These are phyloP conservation scores for Stipa capillata DNA, from an alignment of 176 grass and related monocot genomes.

Conservation along the genomic window DNA sequence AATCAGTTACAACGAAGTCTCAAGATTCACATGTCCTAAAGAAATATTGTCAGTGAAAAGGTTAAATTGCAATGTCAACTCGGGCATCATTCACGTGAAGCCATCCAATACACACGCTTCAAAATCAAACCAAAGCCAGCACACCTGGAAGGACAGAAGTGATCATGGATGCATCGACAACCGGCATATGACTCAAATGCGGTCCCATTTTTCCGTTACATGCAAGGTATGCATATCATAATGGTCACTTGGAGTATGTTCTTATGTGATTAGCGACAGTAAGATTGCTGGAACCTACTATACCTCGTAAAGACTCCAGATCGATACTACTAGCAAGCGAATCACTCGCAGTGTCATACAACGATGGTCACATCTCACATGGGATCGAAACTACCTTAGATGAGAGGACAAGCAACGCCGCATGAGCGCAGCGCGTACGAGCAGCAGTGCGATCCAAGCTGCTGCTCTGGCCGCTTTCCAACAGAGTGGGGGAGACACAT, in stretches of 20 bases:
- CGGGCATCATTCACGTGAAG: not conserved
- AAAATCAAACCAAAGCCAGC: not conserved
- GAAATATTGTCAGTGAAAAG: not conserved
- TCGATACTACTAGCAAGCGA: not conserved
- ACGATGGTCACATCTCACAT: no score
- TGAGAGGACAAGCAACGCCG: constrained; percentile 1
- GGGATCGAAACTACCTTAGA: not conserved
- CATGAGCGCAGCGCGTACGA: not conserved
- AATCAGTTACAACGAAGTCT: not conserved
- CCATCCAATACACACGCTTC: not conserved
- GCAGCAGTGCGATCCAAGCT: not conserved
- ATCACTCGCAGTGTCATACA: no score
- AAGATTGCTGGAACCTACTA: no score
- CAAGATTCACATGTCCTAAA: not conserved
- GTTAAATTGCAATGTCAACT: not conserved
- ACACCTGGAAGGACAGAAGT: not conserved
- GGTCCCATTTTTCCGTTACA: not conserved
- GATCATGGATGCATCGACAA: not conserved
- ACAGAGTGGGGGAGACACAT: not conserved
- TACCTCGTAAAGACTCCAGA: not conserved
- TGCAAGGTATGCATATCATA: not conserved
- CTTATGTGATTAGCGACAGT: not conserved
- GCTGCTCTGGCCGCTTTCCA: not conserved
- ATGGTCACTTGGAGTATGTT: not conserved
- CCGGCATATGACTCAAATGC: not conserved